phyloP scores from a whole-genome alignment of 75 land plant genomes.

The Cryptomeria japonica region DNA sequence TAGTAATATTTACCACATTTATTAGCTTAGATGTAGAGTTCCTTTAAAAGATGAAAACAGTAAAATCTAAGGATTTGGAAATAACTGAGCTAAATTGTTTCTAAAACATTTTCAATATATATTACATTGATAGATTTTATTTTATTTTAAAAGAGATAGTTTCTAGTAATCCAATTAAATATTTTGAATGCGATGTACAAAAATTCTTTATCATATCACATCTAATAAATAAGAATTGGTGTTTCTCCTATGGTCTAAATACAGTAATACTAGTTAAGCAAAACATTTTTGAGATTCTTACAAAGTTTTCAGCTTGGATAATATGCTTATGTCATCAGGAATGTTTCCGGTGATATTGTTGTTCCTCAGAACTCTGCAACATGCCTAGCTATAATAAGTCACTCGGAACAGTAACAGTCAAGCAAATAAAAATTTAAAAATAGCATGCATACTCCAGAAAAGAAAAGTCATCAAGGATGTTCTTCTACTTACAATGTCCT shows the following conservation, averaged over 20 bases:
- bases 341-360: constrained; percentile 34
- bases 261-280: background rate
- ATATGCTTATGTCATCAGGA: constrained; percentile 31
- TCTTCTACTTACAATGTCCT: constrained; percentile 17
- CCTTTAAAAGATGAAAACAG: background rate
- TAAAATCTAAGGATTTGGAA: too few species aligned
- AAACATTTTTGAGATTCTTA: constrained; percentile 19
- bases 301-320: constrained; percentile 27
- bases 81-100: background rate
- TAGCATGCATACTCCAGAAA: background rate
- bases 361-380: constrained; percentile 39
- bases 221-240: background rate
- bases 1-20: background rate
- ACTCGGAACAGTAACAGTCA: background rate
- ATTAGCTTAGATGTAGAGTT: background rate
- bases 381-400: background rate
- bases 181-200: background rate
- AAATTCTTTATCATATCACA: background rate
- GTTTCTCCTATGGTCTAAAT: background rate
- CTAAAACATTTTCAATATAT: too few species aligned
- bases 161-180: background rate
- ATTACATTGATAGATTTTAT: too few species aligned
- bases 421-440: background rate
- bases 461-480: background rate
- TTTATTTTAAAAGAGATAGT: too few species aligned